Evolutionary conservation across 1,139 yeast genomes (phyloP).

Genomic region (Geotrichum restrictum): DNA sequence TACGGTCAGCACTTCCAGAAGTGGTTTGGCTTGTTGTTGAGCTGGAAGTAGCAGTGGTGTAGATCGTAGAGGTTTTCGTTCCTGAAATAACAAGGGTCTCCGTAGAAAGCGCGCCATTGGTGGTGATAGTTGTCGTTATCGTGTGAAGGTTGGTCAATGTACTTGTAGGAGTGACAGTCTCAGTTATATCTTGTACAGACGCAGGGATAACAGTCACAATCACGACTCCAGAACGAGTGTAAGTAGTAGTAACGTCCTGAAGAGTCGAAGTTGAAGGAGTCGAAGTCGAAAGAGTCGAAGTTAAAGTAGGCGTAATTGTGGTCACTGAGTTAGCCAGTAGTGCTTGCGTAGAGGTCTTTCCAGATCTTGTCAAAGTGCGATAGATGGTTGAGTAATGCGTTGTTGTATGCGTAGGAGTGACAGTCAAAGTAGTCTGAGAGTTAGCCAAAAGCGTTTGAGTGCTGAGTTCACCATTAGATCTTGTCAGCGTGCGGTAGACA

Average conservation of each 20-base stretch:
- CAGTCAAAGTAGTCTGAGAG: constrained; percentile 3
- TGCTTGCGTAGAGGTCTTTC: constrained; percentile 2
- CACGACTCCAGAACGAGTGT: constrained; percentile 11
- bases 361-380: constrained; percentile 10
- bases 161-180: constrained; percentile 6
- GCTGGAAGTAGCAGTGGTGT: neutral
- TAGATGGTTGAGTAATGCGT: constrained; percentile 9
- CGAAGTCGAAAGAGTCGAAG: neutral
- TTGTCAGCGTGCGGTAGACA: neutral
- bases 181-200: neutral
- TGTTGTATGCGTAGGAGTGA: neutral
- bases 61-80: neutral
- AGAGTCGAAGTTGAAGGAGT: neutral
- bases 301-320: neutral
- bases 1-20: neutral
- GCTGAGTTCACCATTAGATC: neutral
- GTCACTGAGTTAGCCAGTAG: constrained; percentile 1
- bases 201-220: constrained; percentile 5
- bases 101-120: constrained; percentile 3
- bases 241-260: constrained; percentile 12
- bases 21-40: neutral
- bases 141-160: neutral
- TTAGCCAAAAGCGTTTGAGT: constrained; percentile 10
- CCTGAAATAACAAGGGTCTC: constrained; percentile 10
- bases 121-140: constrained; percentile 1